Base-by-base conservation (phyloP, 73 alveolate genomes). In the Paramecium sonneborni region DNA sequence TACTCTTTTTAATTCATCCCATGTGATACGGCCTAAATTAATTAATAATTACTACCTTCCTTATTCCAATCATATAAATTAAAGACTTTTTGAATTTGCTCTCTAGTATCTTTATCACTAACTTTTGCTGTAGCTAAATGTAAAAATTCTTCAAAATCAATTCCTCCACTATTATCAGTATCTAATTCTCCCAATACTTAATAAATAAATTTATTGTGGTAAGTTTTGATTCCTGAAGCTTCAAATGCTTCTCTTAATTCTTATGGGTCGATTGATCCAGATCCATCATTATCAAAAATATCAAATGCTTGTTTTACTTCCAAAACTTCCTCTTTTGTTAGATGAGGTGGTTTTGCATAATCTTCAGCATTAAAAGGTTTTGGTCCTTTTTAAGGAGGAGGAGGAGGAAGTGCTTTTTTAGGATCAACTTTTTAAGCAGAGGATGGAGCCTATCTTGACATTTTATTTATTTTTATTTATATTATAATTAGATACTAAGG, bases 161-260 rank as follows among this genome's bases (percentile, higher is more conserved):
- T 96, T 23, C 99, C 99, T 35, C 99, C 98, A 35, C 94, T 86
- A 30, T 97, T 97, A 93, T 96, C 99, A 32, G 95, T 94, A 85
- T 97, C 99, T 14, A 97, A 86, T 86, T 97, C 99, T 30, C 97
- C 97, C 85, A 97, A 92, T 95, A 97, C 96, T 72, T 96, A 88
- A 93, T 93, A 97, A 79, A 97, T 97, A 44, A 98, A 95, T 18
- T 98, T 98, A 95, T 95, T 97, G 87, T 62, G 84, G 44, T 97
- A 96, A 28, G 95, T 84, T 88, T 97, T 99, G 92, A 95, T 96
- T 12, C 99, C 99, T 46, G 96, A 92, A 68, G 93, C 92, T 57
- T 97, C 95, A 97, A 97, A 97, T 57, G 99, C 98, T 56, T 96
- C 98, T 92, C 94, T 97, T 38, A 97, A 95, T 93, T 97, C 99